phyloP scores from a whole-genome alignment of 148 eudicot species.

The Limonium bicolor region DNA sequence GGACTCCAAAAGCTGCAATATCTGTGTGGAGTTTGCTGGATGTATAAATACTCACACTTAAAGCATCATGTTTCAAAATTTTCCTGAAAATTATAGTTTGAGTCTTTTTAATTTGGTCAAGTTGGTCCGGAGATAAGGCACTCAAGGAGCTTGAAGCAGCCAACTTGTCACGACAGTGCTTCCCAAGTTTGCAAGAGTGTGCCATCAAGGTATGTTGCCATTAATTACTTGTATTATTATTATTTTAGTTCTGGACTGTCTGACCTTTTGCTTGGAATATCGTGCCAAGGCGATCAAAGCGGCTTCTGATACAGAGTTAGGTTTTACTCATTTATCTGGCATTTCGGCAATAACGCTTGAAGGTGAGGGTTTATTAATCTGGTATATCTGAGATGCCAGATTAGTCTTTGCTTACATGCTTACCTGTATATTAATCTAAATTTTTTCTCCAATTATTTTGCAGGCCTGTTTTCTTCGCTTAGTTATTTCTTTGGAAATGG shows the following conservation, averaged over 20 bases:
- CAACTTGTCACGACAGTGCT: conserved; percentile 53
- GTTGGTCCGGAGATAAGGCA: conserved; percentile 91
- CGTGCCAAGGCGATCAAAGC: conserved; percentile 57
- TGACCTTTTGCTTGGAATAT: conserved; percentile 2
- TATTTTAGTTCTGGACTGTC: not conserved
- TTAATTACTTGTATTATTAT: conserved; percentile 2
- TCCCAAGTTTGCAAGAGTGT: conserved; percentile 61
- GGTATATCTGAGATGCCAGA: too few species aligned
- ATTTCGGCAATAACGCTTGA: conserved; percentile 48
- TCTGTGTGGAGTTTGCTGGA: too few species aligned
- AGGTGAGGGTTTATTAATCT: conserved; percentile 28
- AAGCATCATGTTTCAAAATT: too few species aligned
- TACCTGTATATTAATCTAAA: not conserved
- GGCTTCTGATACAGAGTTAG: conserved; percentile 67
- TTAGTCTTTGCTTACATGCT: not conserved
- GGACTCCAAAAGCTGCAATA: too few species aligned
- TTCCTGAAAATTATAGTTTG: too few species aligned
- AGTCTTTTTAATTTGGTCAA: conserved; percentile 15
- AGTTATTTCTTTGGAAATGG: conserved; percentile 50
- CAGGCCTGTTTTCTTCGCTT: conserved; percentile 81
- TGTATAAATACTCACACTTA: too few species aligned
- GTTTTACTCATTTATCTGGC: conserved; percentile 55
- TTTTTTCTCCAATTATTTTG: conserved; percentile 9
- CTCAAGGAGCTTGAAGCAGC: conserved; percentile 74
- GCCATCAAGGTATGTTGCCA: conserved; percentile 42